Percentiles rank a stretch among this genome's conserved stretches.
phyloP scores from a whole-genome alignment of 2,329 filamentous ascomycete genomes.

The Neurospora sp. region DNA sequence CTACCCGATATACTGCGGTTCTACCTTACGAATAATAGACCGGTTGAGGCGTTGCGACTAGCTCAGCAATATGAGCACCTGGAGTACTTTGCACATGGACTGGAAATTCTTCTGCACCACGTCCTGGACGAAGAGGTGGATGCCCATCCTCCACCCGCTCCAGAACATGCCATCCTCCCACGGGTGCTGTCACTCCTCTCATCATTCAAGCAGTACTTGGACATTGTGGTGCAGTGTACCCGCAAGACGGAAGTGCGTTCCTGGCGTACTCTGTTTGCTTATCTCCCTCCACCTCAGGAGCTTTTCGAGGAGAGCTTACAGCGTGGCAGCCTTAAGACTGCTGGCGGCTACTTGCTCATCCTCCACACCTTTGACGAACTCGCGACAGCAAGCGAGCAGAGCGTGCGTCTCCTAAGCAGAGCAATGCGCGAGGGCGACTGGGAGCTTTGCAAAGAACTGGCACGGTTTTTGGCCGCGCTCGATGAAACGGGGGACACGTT shows the following conservation, averaged over 20 bases:
- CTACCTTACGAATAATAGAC: constrained; percentile 65
- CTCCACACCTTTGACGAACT: constrained; percentile 73
- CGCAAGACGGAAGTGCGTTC: constrained; percentile 92
- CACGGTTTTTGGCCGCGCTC: constrained; percentile 86
- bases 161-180: constrained; percentile 54
- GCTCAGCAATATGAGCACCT: constrained; percentile 79
- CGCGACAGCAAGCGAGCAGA: constrained; percentile 60
- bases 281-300: constrained; percentile 80
- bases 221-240: constrained; percentile 93
- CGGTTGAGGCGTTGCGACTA: constrained; percentile 69
- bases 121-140: constrained; percentile 94
- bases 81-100: constrained; percentile 83
- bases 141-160: constrained; percentile 42
- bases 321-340: constrained; percentile 81
- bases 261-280: constrained; percentile 87
- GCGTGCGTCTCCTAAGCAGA: constrained; percentile 68
- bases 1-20: constrained; percentile 78
- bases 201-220: constrained; percentile 76
- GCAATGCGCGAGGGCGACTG: constrained; percentile 83
- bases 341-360: constrained; percentile 90
- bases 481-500: constrained; percentile 79
- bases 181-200: constrained; percentile 55
- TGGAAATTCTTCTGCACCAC: constrained; percentile 86
- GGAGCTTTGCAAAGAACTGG: constrained; percentile 91
- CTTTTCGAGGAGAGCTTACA: constrained; percentile 88